Evolutionary conservation across 257 asterid species (phyloP).

Genomic region (Rehmannia glutinosa): DNA sequence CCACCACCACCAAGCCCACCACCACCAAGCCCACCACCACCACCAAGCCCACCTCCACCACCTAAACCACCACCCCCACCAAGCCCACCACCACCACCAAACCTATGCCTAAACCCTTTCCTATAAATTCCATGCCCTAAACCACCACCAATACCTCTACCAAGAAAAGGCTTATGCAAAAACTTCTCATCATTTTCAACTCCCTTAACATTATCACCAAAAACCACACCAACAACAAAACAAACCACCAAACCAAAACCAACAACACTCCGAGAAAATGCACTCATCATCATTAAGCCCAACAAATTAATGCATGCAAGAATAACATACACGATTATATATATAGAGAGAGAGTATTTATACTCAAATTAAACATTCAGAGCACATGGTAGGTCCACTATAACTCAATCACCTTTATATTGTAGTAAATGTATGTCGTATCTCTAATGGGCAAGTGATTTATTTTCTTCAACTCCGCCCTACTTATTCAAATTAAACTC

Average conservation of each 20-base stretch:
- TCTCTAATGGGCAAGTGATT: not conserved
- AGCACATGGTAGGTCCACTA: conserved; percentile 38
- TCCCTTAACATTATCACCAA: conserved; percentile 22
- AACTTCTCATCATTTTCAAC: conserved; percentile 33
- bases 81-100: conserved; percentile 19
- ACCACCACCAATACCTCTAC: conserved; percentile 25
- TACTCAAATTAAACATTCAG: not conserved
- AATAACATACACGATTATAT: not conserved
- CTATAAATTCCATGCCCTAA: conserved; percentile 12
- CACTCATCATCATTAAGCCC: conserved; percentile 26
- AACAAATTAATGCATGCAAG: conserved; percentile 31
- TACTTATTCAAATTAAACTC: not conserved
- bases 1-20: not conserved
- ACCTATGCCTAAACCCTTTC: not conserved
- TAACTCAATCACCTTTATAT: conserved; percentile 25
- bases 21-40: conserved; percentile 1
- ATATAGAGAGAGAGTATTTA: conserved; percentile 14
- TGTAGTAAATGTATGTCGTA: conserved; percentile 22
- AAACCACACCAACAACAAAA: conserved; percentile 26
- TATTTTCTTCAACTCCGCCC: conserved; percentile 22
- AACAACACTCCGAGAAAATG: conserved; percentile 8
- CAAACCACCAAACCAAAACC: conserved; percentile 25
- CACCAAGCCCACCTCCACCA: conserved; percentile 14
- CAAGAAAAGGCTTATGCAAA: conserved; percentile 19
- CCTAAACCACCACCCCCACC: conserved; percentile 23